Base-by-base conservation (phyloP, 2,329 filamentous ascomycete genomes). In the Fusarium drepaniforme region DNA sequence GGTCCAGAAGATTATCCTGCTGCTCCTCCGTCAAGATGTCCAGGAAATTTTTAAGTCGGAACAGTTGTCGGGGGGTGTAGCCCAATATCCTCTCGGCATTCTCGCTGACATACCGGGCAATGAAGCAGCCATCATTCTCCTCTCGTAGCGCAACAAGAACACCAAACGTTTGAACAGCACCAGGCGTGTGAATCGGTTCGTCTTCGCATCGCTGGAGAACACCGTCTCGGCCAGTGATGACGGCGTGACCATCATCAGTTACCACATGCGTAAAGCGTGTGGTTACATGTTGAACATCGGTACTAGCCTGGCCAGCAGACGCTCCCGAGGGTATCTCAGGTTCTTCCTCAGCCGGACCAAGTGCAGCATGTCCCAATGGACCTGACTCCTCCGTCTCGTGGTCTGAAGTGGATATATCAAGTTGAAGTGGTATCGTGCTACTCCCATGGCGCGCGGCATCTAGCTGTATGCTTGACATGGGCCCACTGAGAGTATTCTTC, bases 151-250 rank as follows among this genome's bases (percentile, higher is more conserved):
- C 94, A 37, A 98, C 78, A 28, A 98, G 85, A 5, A 94, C 86
- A 1, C 95, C 95, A 76, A 97, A 98, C 1, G 90, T 88, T 81
- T 98, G 95, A 1, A 96, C 85, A 1, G 94, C 93, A 38, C 95
- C 95, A 1, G 95, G 95, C 1, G 95, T 93, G 75, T 96, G 94
- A 30, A 98, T 97, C 0, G 95, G 95, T 78, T 98, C 95, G 78
- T 98, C 95, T 82, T 98, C 95, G 79, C 95, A 98, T 63, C 91
- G 89, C 80, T 97, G 93, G 53, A 97, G 84, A 1, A 88, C 90
- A 3, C 91, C 92, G 64, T 94, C 91, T 66, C 93, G 89, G 8
- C 95, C 95, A 1, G 94, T 97, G 64, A 97, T 94, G 35, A 97
- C 90, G 30, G 93, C 91, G 83, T 98, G 94, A 0, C 95, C 95